Percentiles rank a stretch among this genome's conserved stretches.
These are phyloP conservation scores for Talaromyces verruculosus DNA, from an alignment of 2,329 filamentous ascomycete species.

Conservation along the genomic window DNA sequence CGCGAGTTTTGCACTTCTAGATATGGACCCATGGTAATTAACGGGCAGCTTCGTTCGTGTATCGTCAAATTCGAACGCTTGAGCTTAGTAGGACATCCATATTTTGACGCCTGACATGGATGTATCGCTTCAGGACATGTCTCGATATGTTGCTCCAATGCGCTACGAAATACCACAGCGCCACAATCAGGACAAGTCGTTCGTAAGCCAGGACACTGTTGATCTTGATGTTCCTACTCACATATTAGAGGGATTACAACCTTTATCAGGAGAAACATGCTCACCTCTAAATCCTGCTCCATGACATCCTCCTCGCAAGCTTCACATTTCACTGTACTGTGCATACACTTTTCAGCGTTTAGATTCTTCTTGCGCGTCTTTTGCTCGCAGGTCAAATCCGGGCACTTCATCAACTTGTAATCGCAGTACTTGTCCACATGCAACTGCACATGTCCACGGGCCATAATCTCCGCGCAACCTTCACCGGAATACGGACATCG, in stretches of 20 bases:
- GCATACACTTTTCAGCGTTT: constrained; percentile 54
- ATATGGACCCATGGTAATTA: constrained; percentile 50
- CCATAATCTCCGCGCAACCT: constrained; percentile 56
- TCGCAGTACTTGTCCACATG: constrained; percentile 63
- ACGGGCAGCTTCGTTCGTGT: constrained; percentile 52
- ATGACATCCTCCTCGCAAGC: constrained; percentile 55
- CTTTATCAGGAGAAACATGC: constrained; percentile 20
- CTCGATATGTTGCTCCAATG: constrained; percentile 39
- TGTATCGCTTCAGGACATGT: constrained; percentile 39
- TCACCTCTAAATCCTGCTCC: constrained; percentile 55
- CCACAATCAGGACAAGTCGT: constrained; percentile 41
- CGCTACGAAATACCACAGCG: constrained; percentile 33
- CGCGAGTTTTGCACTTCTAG: constrained; percentile 46
- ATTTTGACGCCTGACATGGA: constrained; percentile 42
- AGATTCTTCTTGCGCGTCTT: constrained; percentile 57
- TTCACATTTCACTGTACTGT: constrained; percentile 54
- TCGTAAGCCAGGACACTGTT: constrained; percentile 39
- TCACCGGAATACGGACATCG: constrained; percentile 57
- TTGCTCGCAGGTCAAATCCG: constrained; percentile 51
- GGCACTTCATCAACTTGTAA: constrained; percentile 56
- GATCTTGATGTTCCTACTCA: constrained; percentile 37
- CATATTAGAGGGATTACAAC: neutral
- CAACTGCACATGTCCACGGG: constrained; percentile 58
- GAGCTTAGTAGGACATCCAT: constrained; percentile 44
- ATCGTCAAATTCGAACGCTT: constrained; percentile 40